Evolutionary conservation across 257 asterid species (phyloP), one percentile per base, ranked within the genome.

Genomic region (Solanum medicagineum): DNA sequence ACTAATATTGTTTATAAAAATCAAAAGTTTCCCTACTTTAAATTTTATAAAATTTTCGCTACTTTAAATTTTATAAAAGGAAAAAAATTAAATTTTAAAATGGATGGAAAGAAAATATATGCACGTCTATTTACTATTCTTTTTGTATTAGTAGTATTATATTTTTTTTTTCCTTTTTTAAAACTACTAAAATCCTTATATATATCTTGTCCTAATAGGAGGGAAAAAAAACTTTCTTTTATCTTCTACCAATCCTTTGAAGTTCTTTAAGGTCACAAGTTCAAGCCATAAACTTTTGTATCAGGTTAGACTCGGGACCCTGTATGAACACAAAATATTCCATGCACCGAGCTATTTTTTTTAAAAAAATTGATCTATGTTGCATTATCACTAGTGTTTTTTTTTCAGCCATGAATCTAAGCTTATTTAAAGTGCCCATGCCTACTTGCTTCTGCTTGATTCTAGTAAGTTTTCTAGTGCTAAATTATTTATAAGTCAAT

Each of bases 391-490:
- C 29, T 59, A 59, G 32, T 59, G n/a, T 32, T 66, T 59, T 44
- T 4, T 29, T 66, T 69, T 19, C 8, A 69, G 49, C 49, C 51
- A 89, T 88, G 93, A 92, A 87, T 87, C 82, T 42, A 51, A 87
- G 89, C 54, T 90, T 91, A 45, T 92, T 71, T 83, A 86, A 88
- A 45, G 85, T 90, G 87, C 53, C 84, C 83, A 91, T 88, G 55
- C 94, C 93, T 20, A 65, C 89, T 66, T 86, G 87, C 77, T 89
- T 87, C 32, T 90, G 87, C 71, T 47, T 91, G 80, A 26, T 88
- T 56, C 17, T 89, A 89, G 95, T 91, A 85, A 85, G 87, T 85
- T 88, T 45, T 51, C 44, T 68, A 14, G 10, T 32, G 22, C 51
- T 69, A 8, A 69, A 69, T 36, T 69, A 40, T 69, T 36, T 69